phyloP scores from a whole-genome alignment of 345 rosid genomes.

The Angophora floribunda region DNA sequence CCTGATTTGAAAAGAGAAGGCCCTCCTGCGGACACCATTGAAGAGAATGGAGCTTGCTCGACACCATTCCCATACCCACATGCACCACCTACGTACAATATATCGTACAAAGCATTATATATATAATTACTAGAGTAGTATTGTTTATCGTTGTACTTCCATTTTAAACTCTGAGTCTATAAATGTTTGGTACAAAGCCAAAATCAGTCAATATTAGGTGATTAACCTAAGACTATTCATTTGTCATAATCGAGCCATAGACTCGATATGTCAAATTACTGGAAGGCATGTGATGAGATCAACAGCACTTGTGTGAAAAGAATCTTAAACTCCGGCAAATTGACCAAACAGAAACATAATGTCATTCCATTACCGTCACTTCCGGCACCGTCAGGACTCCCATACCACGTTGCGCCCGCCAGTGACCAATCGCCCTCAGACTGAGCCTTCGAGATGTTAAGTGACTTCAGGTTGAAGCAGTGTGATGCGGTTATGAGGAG shows the following conservation, averaged over 20 bases:
- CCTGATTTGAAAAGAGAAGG: slow-evolving; percentile 42
- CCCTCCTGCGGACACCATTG: slow-evolving; percentile 46
- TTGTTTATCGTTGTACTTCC: neutral
- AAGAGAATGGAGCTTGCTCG: slow-evolving; percentile 24
- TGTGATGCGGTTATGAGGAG: neutral
- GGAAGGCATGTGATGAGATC: neutral
- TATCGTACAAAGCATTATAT: neutral
- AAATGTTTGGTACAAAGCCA: neutral
- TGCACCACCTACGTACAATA: slow-evolving; percentile 46
- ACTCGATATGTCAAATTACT: neutral
- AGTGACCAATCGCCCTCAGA: slow-evolving; percentile 7
- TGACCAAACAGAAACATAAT: neutral
- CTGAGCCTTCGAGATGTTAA: neutral
- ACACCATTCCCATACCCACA: slow-evolving; percentile 45
- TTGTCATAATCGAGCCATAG: neutral
- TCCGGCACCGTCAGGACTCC: slow-evolving; percentile 38
- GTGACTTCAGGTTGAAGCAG: neutral
- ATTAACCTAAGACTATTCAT: neutral
- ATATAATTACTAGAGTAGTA: neutral
- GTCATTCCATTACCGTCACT: slow-evolving; percentile 22
- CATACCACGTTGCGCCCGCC: slow-evolving; percentile 60
- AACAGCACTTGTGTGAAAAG: neutral
- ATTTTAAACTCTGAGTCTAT: neutral
- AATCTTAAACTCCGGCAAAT: neutral
- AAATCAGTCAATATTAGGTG: neutral